Evolutionary conservation across 805 yeast genomes (phyloP), one percentile per base, ranked within the genome.

Genomic region (Yamadazyma phyllophila): DNA sequence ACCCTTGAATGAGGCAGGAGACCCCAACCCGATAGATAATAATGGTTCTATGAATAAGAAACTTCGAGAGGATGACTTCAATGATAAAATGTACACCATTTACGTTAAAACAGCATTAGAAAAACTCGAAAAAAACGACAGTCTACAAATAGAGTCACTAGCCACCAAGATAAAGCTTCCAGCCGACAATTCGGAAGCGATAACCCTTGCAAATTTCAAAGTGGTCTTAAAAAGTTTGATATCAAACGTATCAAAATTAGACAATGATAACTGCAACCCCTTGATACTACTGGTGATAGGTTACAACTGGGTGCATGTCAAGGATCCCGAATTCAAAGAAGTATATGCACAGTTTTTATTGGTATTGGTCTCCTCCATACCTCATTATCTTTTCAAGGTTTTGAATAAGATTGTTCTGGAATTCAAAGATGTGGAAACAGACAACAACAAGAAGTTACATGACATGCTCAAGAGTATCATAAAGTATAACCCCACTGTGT

Each of bases 351-450:
- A 81, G 36, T 94, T 94, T 62, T 67, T 88, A 38, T 76, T 81
- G 37, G 87, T 91, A 24, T 73, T 92, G 43, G 87, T 91, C 32
- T 85, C 96, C 3, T 85, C 92, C 38, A 74, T 83, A 49, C 98
- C 98, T 7, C 88, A 83, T 62, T 92, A 96, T 88, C 82, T 94
- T 80, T 77, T 80, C 51, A 95, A 88, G 48, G 88, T 92, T n/a
- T 82, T 87, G 15, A 70, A 74, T 48, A 77, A 79, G 47, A 64
- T 92, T n/a, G 76, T 90, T 9, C 56, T 73, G 14, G 89, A 82
- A 56, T 86, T 92, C 55, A 65, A 56, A 37, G 44, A 44, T 12
- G 34, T 49, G 17, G 52, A 52, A 26, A n/a, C 31, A 0, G 36
- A 24, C 4, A 39, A 39, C 20, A 36, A 26, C 20, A 9, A 16